These are phyloP conservation scores for Penstemon eatonii DNA, from an alignment of 257 asterid species.

Conservation along the genomic window DNA sequence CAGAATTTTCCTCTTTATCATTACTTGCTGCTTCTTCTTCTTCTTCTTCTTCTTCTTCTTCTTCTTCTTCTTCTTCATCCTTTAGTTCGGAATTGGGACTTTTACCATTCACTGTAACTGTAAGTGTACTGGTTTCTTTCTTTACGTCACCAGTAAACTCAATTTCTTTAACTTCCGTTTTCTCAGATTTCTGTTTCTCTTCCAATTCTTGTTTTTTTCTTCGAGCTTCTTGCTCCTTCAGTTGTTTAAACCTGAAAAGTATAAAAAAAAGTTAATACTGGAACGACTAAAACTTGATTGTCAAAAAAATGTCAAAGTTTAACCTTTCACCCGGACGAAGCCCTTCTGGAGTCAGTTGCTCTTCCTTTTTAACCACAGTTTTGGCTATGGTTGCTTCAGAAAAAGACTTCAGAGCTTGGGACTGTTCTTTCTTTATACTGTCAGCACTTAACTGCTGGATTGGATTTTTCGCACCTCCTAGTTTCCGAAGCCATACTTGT, in stretches of 20 bases:
- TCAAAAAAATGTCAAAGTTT: conserved; percentile 20
- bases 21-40: conserved; percentile 22
- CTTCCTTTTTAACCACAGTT: conserved; percentile 42
- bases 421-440: conserved; percentile 43
- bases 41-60: too few species aligned
- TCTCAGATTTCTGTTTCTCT: conserved; percentile 56
- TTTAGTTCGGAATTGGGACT: conserved; percentile 35
- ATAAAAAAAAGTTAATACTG: conserved; percentile 8
- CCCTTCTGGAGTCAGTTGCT: conserved; percentile 50
- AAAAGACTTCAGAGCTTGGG: conserved; percentile 43
- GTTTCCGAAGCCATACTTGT: conserved; percentile 86
- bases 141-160: conserved; percentile 32
- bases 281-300: conserved; percentile 11
- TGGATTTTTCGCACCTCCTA: conserved; percentile 85
- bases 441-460: conserved; percentile 49
- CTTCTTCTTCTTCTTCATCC: conserved; percentile 29
- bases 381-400: conserved; percentile 45
- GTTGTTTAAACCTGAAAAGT: conserved; percentile 71
- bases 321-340: conserved; percentile 93
- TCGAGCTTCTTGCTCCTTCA: conserved; percentile 89
- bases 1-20: conserved; percentile 32
- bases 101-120: conserved; percentile 46
- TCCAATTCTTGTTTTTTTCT: conserved; percentile 64
- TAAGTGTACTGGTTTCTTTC: conserved; percentile 28
- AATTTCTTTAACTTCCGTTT: conserved; percentile 36